Conservation (phyloP, 1,284 basidiomycete genomes). For the Ustilago xerochloae region DNA sequence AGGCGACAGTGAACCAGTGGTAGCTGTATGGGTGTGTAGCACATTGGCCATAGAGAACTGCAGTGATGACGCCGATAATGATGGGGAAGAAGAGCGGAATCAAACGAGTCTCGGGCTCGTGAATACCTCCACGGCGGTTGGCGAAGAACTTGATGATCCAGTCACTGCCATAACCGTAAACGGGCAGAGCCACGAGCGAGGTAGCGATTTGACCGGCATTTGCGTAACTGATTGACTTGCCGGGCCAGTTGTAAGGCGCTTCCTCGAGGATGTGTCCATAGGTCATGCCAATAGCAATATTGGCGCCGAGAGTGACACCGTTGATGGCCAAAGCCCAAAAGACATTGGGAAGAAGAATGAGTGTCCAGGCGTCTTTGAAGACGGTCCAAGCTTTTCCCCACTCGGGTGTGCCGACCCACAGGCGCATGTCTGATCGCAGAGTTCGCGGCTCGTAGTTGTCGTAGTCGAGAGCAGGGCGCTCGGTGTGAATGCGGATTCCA, state of each 20-base stretch:
- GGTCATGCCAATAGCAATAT: slow-evolving; percentile 14
- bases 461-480: slow-evolving; percentile 12
- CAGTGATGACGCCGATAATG: slow-evolving; percentile 13
- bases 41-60: slow-evolving; percentile 12
- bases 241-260: slow-evolving; percentile 15
- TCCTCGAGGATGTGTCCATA: slow-evolving; percentile 6
- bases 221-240: slow-evolving; percentile 7
- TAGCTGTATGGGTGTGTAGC: slow-evolving; percentile 11
- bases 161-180: slow-evolving; percentile 15
- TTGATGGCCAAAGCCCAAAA: slow-evolving; percentile 20
- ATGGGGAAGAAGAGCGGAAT: slow-evolving; percentile 12
- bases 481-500: slow-evolving; percentile 4
- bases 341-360: slow-evolving; percentile 6
- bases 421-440: slow-evolving; percentile 5
- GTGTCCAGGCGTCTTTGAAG: slow-evolving; percentile 9
- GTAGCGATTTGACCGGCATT: slow-evolving; percentile 17
- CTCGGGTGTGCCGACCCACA: slow-evolving; percentile 17
- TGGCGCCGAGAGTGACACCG: slow-evolving; percentile 14
- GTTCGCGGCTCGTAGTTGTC: slow-evolving; percentile 9
- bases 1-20: slow-evolving; percentile 18
- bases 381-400: slow-evolving; percentile 16
- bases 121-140: slow-evolving; percentile 20
- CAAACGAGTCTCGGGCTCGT: slow-evolving; percentile 18
- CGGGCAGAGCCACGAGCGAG: slow-evolving; percentile 15
- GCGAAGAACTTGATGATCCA: slow-evolving; percentile 21